phyloP scores from a whole-genome alignment of 345 rosid species.

The Lepidium didymum region DNA sequence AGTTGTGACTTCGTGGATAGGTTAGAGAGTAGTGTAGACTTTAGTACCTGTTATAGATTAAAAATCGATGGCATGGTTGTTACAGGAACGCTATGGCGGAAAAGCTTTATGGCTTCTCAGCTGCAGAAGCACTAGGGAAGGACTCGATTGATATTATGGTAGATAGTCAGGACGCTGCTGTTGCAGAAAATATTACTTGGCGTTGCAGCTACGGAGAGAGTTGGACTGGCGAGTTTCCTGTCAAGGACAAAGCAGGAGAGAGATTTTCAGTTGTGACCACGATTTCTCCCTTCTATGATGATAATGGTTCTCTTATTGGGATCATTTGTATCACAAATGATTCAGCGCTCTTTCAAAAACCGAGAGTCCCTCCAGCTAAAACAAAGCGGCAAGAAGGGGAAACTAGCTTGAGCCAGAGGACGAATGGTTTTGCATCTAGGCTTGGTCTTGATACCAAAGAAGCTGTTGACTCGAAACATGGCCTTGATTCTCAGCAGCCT shows the following conservation, averaged over 20 bases:
- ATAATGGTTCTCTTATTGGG: conserved; percentile 68
- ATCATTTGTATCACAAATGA: conserved; percentile 71
- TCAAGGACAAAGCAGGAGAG: conserved; percentile 68
- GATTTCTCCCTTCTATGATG: conserved; percentile 75
- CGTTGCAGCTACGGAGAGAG: conserved; percentile 60
- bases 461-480: conserved; percentile 40
- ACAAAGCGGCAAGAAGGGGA: conserved; percentile 42
- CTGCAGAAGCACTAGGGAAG: conserved; percentile 71
- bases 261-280: conserved; percentile 55
- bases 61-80: conserved; percentile 7
- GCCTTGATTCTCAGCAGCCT: conserved; percentile 92
- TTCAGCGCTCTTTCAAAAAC: conserved; percentile 49
- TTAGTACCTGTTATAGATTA: not conserved
- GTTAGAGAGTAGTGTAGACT: not conserved
- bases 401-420: conserved; percentile 38
- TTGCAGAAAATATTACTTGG: conserved; percentile 48
- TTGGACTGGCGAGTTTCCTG: conserved; percentile 89
- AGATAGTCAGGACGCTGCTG: conserved; percentile 47
- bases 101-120: conserved; percentile 70
- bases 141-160: conserved; percentile 58
- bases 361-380: conserved; percentile 21
- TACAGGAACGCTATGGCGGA: conserved; percentile 92
- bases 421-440: conserved; percentile 19
- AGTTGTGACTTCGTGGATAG: not conserved
- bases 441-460: conserved; percentile 73